Conservation (phyloP, 2,329 filamentous ascomycete genomes). For the Trichoderma oligosporum region DNA sequence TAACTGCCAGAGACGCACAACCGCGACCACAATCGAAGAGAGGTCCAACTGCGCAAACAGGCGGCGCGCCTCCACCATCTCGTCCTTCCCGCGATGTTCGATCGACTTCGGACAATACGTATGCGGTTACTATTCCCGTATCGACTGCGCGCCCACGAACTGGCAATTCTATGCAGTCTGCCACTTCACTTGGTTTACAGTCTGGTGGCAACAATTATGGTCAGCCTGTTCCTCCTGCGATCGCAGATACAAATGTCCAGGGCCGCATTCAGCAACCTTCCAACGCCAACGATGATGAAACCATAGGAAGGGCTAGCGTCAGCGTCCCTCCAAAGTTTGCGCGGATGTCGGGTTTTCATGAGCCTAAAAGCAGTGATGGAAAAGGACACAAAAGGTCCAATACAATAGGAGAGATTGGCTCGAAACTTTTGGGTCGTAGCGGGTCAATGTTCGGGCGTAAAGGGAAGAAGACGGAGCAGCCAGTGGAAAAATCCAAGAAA, state of each 20-base stretch:
- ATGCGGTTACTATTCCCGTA: constrained; percentile 43
- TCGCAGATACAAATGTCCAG: constrained; percentile 84
- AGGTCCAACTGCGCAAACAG: constrained; percentile 46
- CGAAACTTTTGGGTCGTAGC: constrained; percentile 79
- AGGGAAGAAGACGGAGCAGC: constrained; percentile 47
- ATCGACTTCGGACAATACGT: constrained; percentile 39
- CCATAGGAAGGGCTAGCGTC: constrained; percentile 60
- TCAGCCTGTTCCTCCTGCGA: constrained; percentile 79
- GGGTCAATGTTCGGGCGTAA: constrained; percentile 74
- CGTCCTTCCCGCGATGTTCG: constrained; percentile 34
- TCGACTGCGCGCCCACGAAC: constrained; percentile 66
- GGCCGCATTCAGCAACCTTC: constrained; percentile 81
- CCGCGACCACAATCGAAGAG: constrained; percentile 39
- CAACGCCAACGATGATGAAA: constrained; percentile 58
- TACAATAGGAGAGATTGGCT: constrained; percentile 76
- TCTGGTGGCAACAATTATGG: constrained; percentile 67
- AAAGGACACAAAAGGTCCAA: constrained; percentile 66
- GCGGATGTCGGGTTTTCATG: constrained; percentile 55
- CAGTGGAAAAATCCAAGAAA: constrained; percentile 60
- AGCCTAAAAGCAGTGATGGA: constrained; percentile 42
- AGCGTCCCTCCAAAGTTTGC: constrained; percentile 57
- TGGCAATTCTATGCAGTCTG: constrained; percentile 72
- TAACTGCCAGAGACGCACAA: constrained; percentile 44
- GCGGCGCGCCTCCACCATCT: constrained; percentile 22
- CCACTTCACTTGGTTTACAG: constrained; percentile 59